phyloP scores from a whole-genome alignment of 805 yeast species.

The Debaryomyces maramus region DNA sequence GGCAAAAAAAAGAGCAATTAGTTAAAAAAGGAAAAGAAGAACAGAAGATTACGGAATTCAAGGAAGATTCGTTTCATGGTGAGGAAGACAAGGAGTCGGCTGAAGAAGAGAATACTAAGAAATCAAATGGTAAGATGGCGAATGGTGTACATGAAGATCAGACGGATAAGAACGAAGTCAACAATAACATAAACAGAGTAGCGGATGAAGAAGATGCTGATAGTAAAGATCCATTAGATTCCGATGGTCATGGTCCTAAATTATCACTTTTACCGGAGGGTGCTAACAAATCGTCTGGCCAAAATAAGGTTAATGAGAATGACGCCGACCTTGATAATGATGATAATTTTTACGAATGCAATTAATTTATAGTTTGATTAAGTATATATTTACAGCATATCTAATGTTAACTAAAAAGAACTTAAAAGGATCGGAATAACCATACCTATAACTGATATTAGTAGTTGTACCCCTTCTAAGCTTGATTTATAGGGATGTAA shows the following conservation, averaged over 20 bases:
- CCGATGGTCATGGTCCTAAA: background rate
- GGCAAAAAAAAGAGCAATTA: background rate
- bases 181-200: background rate
- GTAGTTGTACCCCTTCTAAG: conserved; percentile 14
- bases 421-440: conserved; percentile 26
- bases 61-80: too few relatives aligned
- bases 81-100: conserved; percentile 2
- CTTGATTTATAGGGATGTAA: conserved; percentile 1
- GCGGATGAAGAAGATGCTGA: background rate
- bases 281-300: background rate
- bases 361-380: background rate
- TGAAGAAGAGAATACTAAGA: conserved; percentile 5
- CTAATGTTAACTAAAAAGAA: conserved; percentile 18
- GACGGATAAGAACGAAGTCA: conserved; percentile 3
- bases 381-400: background rate
- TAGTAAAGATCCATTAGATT: too few relatives aligned
- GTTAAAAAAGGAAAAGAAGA: conserved; percentile 7
- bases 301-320: background rate
- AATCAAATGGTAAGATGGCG: conserved; percentile 2
- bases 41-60: too few relatives aligned
- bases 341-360: conserved; percentile 11
- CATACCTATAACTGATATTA: conserved; percentile 24
- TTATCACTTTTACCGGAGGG: background rate
- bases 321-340: conserved; percentile 1
- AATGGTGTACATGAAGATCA: conserved; percentile 6